Conservation (phyloP, 2,329 filamentous ascomycete species). For the Sphaerulina musiva region DNA sequence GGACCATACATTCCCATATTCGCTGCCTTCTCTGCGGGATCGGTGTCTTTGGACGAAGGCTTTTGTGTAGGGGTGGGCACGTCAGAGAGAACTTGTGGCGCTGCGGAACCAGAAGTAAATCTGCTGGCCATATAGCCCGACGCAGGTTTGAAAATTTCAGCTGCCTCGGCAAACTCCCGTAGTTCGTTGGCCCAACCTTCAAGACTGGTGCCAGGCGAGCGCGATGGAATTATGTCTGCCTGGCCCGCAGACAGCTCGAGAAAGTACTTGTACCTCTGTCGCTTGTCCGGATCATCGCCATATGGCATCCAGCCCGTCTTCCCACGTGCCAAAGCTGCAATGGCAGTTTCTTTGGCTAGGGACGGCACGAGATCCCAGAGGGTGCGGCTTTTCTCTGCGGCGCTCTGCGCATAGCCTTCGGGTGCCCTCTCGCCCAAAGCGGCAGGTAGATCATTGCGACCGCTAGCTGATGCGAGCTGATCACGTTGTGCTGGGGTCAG, state of each 20-base stretch:
- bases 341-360: conserved; percentile 39
- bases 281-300: conserved; percentile 71
- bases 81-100: conserved; percentile 32
- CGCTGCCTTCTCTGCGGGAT: conserved; percentile 80
- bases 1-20: conserved; percentile 87
- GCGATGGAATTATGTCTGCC: conserved; percentile 52
- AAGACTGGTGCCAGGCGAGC: conserved; percentile 46
- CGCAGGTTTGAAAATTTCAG: conserved; percentile 82
- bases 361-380: conserved; percentile 44
- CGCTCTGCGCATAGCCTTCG: conserved; percentile 54
- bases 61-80: conserved; percentile 13
- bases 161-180: conserved; percentile 66
- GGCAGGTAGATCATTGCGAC: conserved; percentile 68
- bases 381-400: conserved; percentile 56
- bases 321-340: conserved; percentile 43
- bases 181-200: conserved; percentile 78
- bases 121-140: conserved; percentile 87
- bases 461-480: conserved; percentile 66
- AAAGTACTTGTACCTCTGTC: conserved; percentile 72
- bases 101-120: conserved; percentile 67
- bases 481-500: conserved; percentile 72
- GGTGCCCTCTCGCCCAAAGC: conserved; percentile 68
- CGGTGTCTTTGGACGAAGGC: conserved; percentile 51
- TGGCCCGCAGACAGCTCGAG: conserved; percentile 69
- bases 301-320: conserved; percentile 72